Conservation (phyloP, 331 rosid genomes). For the Pyracantha coccinea region DNA sequence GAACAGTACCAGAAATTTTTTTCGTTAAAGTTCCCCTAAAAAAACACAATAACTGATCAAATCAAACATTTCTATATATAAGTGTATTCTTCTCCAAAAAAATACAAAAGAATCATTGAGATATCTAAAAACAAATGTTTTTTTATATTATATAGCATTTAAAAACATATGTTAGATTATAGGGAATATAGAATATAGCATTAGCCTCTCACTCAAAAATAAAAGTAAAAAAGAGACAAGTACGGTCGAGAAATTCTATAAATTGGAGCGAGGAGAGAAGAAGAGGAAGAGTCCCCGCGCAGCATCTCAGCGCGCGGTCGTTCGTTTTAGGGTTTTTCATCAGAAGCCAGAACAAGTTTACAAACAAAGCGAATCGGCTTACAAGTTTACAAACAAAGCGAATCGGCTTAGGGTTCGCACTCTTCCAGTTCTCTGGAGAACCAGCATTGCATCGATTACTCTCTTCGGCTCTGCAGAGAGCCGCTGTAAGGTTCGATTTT, state of each 20-base stretch:
- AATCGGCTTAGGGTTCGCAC: neutral
- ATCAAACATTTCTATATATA: no score
- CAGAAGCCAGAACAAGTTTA: neutral
- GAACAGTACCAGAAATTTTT: no score
- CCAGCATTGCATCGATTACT: neutral
- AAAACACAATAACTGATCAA: no score
- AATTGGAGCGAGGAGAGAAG: neutral
- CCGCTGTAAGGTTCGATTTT: neutral
- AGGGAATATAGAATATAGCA: no score
- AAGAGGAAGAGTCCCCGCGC: neutral
- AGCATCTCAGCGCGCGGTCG: neutral
- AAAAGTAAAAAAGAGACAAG: neutral
- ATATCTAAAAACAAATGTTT: no score
- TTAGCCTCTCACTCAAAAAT: no score
- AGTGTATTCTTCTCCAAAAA: no score
- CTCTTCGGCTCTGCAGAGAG: neutral
- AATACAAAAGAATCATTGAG: no score
- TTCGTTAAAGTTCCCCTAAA: no score
- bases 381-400: neutral
- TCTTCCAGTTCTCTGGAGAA: neutral
- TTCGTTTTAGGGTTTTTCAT: constrained; percentile 3
- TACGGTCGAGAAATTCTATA: neutral
- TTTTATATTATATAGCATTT: no score
- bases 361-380: neutral
- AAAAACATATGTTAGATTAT: no score